Base-by-base conservation (phyloP, 345 rosid species). In the Populus davidiana region DNA sequence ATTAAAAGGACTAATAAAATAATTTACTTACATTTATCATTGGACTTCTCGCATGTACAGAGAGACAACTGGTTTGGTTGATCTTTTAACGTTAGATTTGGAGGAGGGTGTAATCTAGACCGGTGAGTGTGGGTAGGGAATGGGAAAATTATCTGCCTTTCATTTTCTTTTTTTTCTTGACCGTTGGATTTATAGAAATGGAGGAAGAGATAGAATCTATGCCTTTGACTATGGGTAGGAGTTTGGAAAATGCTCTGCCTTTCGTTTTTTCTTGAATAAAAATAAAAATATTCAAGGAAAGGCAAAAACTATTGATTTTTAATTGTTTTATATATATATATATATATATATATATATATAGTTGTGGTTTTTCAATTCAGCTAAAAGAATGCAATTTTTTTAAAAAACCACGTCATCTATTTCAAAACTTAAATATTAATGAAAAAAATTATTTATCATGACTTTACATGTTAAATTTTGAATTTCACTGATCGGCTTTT, bases 191-290 rank as follows among this genome's bases (percentile, higher is more conserved):
- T 25, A 23, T 11, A 59, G 1, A 1, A 25, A 23, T 25, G 64
- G 27, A 2, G 21, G 49, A 21, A 61, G 72, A 16, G 39, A 66
- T 14, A 56, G 73, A 75, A 81, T 86, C 89, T 75, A 44, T 0
- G 74, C 87, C 81, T 68, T 72, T 75, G 79, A 81, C 82, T 85
- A 38, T 67, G 85, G 85, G 64, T 88, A 84, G 71, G 73, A 68
- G 13, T 56, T 79, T 10, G 67, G 72, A 62, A 69, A 62, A 74
- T 69, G 82, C 86, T 81, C 84, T 72, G 70, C 88, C 88, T 78
- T 78, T 67, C 85, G 69, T 70, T 85, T 82, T 61, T 70, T 8
- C 0, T 20, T 2, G 13, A 23, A 59, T n/a, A 59, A 10, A n/a
- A 10, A 59, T 59, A 59, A 10, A n/a, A 10, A 59, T 59, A 59